These are phyloP conservation scores for Coniochaeta sp. DNA, from an alignment of 2,329 filamentous ascomycete genomes.

Conservation along the genomic window DNA sequence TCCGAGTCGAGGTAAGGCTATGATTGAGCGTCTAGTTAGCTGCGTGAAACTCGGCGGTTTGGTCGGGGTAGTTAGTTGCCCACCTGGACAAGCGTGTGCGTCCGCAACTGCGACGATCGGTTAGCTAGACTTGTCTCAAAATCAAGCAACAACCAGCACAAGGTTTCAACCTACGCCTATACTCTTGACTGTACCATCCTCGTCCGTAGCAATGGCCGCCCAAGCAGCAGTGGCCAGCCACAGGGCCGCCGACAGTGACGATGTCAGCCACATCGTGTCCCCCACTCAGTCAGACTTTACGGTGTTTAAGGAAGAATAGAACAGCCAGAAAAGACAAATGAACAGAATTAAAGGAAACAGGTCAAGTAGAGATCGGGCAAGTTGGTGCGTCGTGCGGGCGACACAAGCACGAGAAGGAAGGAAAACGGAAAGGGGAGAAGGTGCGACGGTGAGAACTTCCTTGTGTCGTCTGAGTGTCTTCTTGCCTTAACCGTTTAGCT, in stretches of 20 bases:
- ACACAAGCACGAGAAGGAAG: constrained; percentile 1
- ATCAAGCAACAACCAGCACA: background rate
- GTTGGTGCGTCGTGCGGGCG: background rate
- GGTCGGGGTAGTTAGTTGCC: constrained; percentile 25
- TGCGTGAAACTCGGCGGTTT: background rate
- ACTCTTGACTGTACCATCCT: constrained; percentile 37
- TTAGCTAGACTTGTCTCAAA: constrained; percentile 8
- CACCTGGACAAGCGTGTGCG: constrained; percentile 76
- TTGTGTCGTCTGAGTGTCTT: background rate
- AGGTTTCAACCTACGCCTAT: constrained; percentile 32
- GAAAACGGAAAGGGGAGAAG: background rate
- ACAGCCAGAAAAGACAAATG: constrained; percentile 4
- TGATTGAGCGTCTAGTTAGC: background rate
- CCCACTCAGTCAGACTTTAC: background rate
- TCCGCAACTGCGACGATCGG: constrained; percentile 57
- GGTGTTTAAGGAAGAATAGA: background rate
- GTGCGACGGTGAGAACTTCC: too few relatives aligned
- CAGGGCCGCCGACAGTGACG: constrained; percentile 34
- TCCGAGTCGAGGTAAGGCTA: constrained; percentile 97
- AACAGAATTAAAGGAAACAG: constrained; percentile 5
- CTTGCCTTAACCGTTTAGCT: constrained; percentile 9
- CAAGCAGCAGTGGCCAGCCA: constrained; percentile 43
- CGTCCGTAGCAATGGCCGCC: constrained; percentile 41
- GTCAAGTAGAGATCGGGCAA: background rate
- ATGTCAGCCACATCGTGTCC: constrained; percentile 36